Conservation (phyloP, 805 yeast genomes). For the Diddensiella transvaalensis region DNA sequence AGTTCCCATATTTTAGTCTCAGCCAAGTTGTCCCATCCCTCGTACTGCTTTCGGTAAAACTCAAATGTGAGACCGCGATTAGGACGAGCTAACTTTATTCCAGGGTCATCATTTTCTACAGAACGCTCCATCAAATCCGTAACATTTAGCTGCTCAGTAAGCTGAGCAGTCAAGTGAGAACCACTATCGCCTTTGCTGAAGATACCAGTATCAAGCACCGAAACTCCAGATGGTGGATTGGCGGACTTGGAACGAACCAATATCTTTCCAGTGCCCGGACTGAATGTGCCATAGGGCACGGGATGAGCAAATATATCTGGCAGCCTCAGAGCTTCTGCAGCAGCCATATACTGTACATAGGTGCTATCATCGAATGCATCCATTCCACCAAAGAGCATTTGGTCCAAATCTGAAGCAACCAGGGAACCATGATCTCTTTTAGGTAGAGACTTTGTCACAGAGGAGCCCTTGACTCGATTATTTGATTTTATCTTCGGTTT, state of each 20-base stretch:
- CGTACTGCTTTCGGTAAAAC: background rate
- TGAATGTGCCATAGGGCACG: constrained; percentile 16
- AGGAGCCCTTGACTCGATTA: background rate
- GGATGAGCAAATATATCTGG: constrained; percentile 9
- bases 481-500: background rate
- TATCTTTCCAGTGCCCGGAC: constrained; percentile 14
- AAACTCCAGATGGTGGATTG: background rate
- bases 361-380: constrained; percentile 13
- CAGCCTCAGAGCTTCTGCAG: constrained; percentile 17
- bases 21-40: background rate
- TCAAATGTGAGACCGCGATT: constrained; percentile 6
- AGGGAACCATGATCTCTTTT: constrained; percentile 19
- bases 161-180: background rate
- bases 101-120: constrained; percentile 4
- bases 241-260: constrained; percentile 1
- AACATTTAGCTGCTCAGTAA: background rate
- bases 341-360: constrained; percentile 12
- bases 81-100: constrained; percentile 10
- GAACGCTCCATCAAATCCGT: constrained; percentile 2
- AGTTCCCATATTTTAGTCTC: constrained; percentile 48
- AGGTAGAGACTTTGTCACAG: background rate
- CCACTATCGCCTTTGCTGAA: background rate
- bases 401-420: constrained; percentile 42
- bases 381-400: constrained; percentile 43
- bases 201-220: background rate